Evolutionary conservation across 2,329 filamentous ascomycete species (phyloP), one percentile per base, ranked within the genome.

Genomic region (Sarocladiaceae sp.): DNA sequence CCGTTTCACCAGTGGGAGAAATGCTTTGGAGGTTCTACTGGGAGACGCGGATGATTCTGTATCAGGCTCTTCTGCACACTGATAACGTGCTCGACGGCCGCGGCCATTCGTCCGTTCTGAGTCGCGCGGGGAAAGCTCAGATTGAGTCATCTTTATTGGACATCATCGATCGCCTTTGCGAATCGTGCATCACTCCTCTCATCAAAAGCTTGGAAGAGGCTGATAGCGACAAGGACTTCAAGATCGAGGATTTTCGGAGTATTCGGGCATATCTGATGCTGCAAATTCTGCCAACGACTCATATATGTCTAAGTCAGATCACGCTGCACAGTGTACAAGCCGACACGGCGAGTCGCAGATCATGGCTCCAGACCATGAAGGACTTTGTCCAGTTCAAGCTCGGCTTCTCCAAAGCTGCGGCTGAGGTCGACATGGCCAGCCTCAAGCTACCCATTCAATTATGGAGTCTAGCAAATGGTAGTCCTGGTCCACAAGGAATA

Each of bases 1-100:
- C 23, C 17, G 37, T 4, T 13, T 11, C 26, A 35, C 37, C 37
- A 15, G 6, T 46, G 10, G 20, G 25, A 15, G 25, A 52, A 20
- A 52, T 52, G 31, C 37, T 52, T 2, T 52, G 50, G 50, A 44
- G 50, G 39, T 52, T 52, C 20, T 36, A 52, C 26, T 52, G 50
- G 50, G 50, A 22, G 17, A 17, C 39, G 20, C 25, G 50, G 17
- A 33, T 52, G 39, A 52, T 52, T 39, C 37, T 52, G 5, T 46
- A 28, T n/a, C 50, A 52, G 18, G 50, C 50, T 6, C 39, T 52
- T 10, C 37, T 52, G 8, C 22, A 46, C 26, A 47, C 50, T 18
- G 25, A 52, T 20, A 13, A 6, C n/a, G 39, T 52, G 13, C 28
- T 52, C 12, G 5, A 26, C 10, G 28, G 18, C 25, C 35, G 3